A percentile compares a stretch with the other conserved stretches of the same genome.
Conservation (phyloP, 1,139 yeast species). For the Kodamaea sp. region DNA sequence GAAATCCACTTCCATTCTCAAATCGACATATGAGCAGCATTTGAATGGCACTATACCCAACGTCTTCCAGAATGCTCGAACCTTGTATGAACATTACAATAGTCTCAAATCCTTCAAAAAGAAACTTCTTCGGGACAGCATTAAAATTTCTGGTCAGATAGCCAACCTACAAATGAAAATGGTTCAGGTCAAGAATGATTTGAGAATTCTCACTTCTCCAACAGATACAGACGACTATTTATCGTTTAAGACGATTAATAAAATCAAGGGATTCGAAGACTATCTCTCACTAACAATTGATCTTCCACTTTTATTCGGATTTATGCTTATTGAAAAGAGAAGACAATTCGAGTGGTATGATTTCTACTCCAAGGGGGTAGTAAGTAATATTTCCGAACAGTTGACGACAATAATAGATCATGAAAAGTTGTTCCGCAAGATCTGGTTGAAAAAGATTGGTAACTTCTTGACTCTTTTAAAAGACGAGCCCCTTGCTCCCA, state of each 20-base stretch:
- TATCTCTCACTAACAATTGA: conserved; percentile 61
- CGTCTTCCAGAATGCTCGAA: conserved; percentile 14
- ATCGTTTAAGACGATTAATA: conserved; percentile 26
- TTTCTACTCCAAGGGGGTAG: conserved; percentile 50
- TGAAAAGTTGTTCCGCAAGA: conserved; percentile 57
- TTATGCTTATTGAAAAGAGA: conserved; percentile 66
- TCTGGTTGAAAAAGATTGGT: conserved; percentile 69
- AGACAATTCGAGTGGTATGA: conserved; percentile 71
- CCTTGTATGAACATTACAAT: conserved; percentile 16
- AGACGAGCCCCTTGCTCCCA: conserved; percentile 19
- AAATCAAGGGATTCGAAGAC: conserved; percentile 44
- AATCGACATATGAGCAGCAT: conserved; percentile 19
- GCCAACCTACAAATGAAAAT: conserved; percentile 44
- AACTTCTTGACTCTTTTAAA: conserved; percentile 38
- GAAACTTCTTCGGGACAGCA: conserved; percentile 25
- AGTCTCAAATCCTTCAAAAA: conserved; percentile 27
- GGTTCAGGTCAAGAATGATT: conserved; percentile 35
- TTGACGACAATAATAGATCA: conserved; percentile 57
- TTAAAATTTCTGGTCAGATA: conserved; percentile 30
- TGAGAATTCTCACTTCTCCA: conserved; percentile 20
- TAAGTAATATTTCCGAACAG: conserved; percentile 57
- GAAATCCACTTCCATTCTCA: conserved; percentile 11
- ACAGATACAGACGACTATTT: conserved; percentile 11
- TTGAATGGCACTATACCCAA: conserved; percentile 15
- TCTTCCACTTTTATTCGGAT: conserved; percentile 79